Percentiles rank a stretch among this genome's conserved stretches.
phyloP scores from a whole-genome alignment of 2,329 filamentous ascomycete species.

The Macrophomina pseudophaseolina region DNA sequence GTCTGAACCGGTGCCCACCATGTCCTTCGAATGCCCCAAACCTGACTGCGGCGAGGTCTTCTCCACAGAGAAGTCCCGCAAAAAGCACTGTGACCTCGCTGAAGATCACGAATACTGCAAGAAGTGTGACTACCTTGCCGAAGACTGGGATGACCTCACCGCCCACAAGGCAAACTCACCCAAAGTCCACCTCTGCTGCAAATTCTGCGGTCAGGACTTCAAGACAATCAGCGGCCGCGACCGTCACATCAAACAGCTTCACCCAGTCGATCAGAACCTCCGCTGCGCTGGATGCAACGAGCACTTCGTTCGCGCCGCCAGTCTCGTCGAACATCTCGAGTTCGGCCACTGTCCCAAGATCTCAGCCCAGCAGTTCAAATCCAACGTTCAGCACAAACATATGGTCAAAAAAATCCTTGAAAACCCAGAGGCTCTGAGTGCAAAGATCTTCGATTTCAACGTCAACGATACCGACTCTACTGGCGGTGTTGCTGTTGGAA shows the following conservation, averaged over 20 bases:
- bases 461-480: not conserved
- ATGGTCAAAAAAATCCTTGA: constrained; percentile 48
- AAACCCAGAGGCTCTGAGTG: constrained; percentile 26
- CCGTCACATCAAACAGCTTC: constrained; percentile 57
- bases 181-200: constrained; percentile 58
- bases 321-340: constrained; percentile 62
- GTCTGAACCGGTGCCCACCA: not conserved
- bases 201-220: constrained; percentile 63
- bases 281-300: constrained; percentile 58
- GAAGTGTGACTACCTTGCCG: constrained; percentile 53
- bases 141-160: constrained; percentile 50
- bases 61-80: constrained; percentile 52
- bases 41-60: constrained; percentile 54
- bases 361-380: constrained; percentile 48
- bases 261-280: constrained; percentile 57
- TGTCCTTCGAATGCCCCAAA: constrained; percentile 48
- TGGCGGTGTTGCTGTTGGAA: not conserved
- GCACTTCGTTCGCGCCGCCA: constrained; percentile 54
- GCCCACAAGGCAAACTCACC: constrained; percentile 53
- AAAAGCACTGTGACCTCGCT: constrained; percentile 55
- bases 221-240: constrained; percentile 58
- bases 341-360: constrained; percentile 56
- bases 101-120: constrained; percentile 53
- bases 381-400: constrained; percentile 57
- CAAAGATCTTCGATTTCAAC: constrained; percentile 28